phyloP scores from a whole-genome alignment of 352 stramenopile species.

The Aphanomyces stellatus region DNA sequence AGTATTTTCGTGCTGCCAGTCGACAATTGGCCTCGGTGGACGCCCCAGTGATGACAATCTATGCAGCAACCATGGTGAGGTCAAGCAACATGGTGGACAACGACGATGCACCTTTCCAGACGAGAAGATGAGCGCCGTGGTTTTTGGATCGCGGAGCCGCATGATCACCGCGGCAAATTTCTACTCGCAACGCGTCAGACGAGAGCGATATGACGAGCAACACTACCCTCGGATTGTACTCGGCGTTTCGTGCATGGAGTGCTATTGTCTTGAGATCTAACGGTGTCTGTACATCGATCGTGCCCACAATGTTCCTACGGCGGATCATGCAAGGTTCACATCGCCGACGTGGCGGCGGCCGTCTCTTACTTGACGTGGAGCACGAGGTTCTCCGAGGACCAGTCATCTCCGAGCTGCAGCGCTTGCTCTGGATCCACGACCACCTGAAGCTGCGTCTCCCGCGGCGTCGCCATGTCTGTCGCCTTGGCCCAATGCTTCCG shows the following conservation, averaged over 20 bases:
- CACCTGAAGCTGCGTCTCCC: neutral
- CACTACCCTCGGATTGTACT: constrained; percentile 98
- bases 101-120: constrained; percentile 81
- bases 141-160: constrained; percentile 93
- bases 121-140: constrained; percentile 96
- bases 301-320: constrained; percentile 90
- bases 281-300: constrained; percentile 90
- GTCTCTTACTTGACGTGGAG: constrained; percentile 17
- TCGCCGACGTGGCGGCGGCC: neutral
- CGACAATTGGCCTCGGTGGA: constrained; percentile 76
- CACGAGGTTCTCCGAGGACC: neutral
- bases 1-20: constrained; percentile 80
- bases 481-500: neutral
- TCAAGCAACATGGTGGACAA: neutral
- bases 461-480: neutral
- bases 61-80: neutral
- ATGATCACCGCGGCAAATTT: constrained; percentile 96
- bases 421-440: constrained; percentile 14
- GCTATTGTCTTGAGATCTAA: constrained; percentile 97
- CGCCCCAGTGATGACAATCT: constrained; percentile 80
- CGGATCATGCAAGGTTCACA: neutral
- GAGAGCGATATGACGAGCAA: neutral
- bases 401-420: constrained; percentile 16
- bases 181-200: neutral
- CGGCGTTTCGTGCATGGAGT: constrained; percentile 95